Conservation (phyloP, 2,329 filamentous ascomycete species). For the Botrytis galanthina region DNA sequence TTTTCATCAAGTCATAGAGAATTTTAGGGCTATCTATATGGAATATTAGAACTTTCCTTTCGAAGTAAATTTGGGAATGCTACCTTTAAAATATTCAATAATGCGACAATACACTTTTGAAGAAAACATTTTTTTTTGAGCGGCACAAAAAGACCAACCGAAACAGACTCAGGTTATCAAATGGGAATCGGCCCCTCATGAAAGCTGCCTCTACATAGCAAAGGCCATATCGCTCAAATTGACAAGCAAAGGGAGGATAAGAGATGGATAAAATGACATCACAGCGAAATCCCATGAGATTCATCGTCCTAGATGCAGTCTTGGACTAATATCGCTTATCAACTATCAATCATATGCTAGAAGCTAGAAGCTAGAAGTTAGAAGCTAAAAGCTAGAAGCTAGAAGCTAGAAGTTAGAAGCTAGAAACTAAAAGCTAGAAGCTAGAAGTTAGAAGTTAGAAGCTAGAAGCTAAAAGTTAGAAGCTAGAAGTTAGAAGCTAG, state of each 20-base stretch:
- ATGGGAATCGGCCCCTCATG: neutral
- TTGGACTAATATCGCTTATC: neutral
- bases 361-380: neutral
- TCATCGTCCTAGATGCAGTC: neutral
- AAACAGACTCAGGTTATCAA: neutral
- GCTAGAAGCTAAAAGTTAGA: too few relatives aligned
- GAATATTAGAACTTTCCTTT: too few relatives aligned
- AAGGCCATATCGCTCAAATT: neutral
- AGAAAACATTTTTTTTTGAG: neutral
- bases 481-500: too few relatives aligned
- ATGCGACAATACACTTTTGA: neutral
- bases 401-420: neutral
- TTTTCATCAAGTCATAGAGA: neutral
- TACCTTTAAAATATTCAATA: fast-evolving
- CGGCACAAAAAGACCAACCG: neutral
- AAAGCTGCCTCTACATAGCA: neutral
- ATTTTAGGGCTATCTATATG: neutral
- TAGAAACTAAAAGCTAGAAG: too few relatives aligned
- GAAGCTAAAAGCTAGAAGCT: neutral
- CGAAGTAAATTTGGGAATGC: neutral
- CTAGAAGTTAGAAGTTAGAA: too few relatives aligned
- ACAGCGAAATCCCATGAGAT: neutral
- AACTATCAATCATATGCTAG: neutral
- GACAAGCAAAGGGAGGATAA: neutral
- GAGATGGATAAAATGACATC: neutral